These are phyloP conservation scores for Forsythia suspensa DNA, from an alignment of 257 asterid genomes.

Conservation along the genomic window DNA sequence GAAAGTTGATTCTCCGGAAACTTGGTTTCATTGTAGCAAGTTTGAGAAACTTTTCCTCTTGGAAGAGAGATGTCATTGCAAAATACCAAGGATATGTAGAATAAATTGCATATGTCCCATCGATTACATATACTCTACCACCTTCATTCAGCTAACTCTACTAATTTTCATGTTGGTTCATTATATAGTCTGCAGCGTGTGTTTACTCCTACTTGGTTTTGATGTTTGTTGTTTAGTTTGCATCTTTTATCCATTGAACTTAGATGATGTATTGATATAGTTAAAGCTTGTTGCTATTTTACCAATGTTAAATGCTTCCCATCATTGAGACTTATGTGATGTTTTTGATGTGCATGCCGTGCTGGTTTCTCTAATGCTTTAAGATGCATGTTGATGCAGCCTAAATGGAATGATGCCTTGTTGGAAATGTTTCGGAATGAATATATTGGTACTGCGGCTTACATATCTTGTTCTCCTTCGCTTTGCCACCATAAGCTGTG, in stretches of 20 bases:
- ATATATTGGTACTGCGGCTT: conserved; percentile 89
- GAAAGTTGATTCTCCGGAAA: conserved; percentile 9
- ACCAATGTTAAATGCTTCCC: neutral
- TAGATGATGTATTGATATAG: neutral
- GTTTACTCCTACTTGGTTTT: conserved; percentile 13
- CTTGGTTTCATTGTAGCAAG: neutral
- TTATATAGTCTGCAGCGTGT: neutral
- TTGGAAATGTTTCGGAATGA: conserved; percentile 93
- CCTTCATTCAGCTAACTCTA: neutral
- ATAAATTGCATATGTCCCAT: neutral
- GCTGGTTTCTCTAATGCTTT: conserved; percentile 27
- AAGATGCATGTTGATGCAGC: conserved; percentile 58
- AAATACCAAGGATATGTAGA: neutral
- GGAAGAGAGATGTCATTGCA: neutral
- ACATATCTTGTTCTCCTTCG: conserved; percentile 85
- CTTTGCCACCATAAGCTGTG: conserved; percentile 86
- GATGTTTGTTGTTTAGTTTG: neutral
- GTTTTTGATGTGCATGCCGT: conserved; percentile 23
- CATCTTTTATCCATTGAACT: conserved; percentile 10
- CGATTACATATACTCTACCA: neutral
- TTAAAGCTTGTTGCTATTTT: neutral
- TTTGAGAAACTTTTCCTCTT: conserved; percentile 9
- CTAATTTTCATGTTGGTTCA: neutral
- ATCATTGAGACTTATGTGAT: conserved; percentile 8
- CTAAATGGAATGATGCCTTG: conserved; percentile 76